Percentiles rank a stretch among this genome's conserved stretches.
phyloP scores from a whole-genome alignment of 78 protist genomes.

The Emiliania huxleyi region DNA sequence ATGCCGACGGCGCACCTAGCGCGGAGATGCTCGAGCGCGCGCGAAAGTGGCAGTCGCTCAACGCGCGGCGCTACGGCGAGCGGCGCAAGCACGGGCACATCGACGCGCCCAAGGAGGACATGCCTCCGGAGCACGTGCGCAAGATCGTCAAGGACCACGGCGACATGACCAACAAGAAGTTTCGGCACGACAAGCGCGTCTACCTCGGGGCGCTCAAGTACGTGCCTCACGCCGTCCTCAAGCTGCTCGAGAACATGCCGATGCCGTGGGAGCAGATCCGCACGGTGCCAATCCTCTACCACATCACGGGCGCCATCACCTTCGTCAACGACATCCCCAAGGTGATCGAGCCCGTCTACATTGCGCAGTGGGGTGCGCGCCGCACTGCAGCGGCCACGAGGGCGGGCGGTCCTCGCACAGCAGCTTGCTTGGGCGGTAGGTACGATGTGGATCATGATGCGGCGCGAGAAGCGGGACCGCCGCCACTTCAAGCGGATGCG shows the following conservation, averaged over 20 bases:
- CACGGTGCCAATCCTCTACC: slow-evolving; percentile 91
- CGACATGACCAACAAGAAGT: slow-evolving; percentile 93
- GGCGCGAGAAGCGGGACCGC: slow-evolving; percentile 98
- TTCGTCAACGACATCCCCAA: slow-evolving; percentile 97
- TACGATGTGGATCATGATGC: slow-evolving; percentile 99
- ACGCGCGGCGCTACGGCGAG: slow-evolving; percentile 83
- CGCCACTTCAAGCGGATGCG: slow-evolving; percentile 96
- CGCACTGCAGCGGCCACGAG: too few relatives aligned
- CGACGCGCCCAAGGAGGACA: slow-evolving; percentile 82
- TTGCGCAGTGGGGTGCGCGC: slow-evolving; percentile 99
- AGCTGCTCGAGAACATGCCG: slow-evolving; percentile 99
- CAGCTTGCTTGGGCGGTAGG: too few relatives aligned
- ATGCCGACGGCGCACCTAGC: background rate
- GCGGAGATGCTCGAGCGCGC: slow-evolving; percentile 14
- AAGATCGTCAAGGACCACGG: slow-evolving; percentile 98
- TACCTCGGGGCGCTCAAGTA: slow-evolving; percentile 98
- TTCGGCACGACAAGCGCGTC: slow-evolving; percentile 94
- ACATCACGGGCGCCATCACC: slow-evolving; percentile 98
- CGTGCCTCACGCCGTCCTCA: slow-evolving; percentile 97
- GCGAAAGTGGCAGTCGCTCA: slow-evolving; percentile 86
- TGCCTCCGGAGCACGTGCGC: slow-evolving; percentile 98
- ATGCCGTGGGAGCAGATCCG: slow-evolving; percentile 97
- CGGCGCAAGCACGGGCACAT: slow-evolving; percentile 88
- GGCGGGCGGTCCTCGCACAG: too few relatives aligned
- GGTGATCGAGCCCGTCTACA: slow-evolving; percentile 96